phyloP scores from a whole-genome alignment of 352 stramenopile genomes.

The Globisporangium canariense region DNA sequence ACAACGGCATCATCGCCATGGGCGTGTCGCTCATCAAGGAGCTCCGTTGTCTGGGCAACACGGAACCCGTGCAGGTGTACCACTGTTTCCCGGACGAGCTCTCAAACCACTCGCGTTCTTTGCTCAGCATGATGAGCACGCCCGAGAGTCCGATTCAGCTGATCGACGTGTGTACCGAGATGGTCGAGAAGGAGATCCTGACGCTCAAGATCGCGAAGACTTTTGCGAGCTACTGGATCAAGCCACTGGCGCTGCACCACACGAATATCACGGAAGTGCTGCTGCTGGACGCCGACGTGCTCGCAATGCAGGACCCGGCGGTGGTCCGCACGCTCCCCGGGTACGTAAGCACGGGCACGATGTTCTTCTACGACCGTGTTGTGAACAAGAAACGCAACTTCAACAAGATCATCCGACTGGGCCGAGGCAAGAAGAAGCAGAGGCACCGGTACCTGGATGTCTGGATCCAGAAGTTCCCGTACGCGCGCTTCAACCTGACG shows the following conservation, averaged over 20 bases:
- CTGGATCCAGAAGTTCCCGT: conserved; percentile 58
- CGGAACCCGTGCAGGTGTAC: conserved; percentile 43
- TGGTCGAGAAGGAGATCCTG: conserved; percentile 17
- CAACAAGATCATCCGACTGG: conserved; percentile 37
- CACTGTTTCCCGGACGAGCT: conserved; percentile 44
- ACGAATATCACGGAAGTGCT: conserved; percentile 47
- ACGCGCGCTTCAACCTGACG: conserved; percentile 42
- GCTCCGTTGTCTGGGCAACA: conserved; percentile 42
- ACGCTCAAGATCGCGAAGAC: conserved; percentile 39
- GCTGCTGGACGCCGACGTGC: conserved; percentile 45
- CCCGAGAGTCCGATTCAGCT: conserved; percentile 35
- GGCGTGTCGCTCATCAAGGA: conserved; percentile 48
- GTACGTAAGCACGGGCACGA: conserved; percentile 49
- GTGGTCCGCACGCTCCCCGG: conserved; percentile 34
- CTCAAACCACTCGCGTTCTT: conserved; percentile 25
- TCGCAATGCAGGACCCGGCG: conserved; percentile 41
- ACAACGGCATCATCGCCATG: conserved; percentile 37
- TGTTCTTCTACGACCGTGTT: conserved; percentile 75
- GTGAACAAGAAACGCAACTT: conserved; percentile 48
- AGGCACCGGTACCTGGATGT: conserved; percentile 42
- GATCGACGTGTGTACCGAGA: conserved; percentile 39
- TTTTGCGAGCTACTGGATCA: conserved; percentile 55
- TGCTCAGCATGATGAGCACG: conserved; percentile 22
- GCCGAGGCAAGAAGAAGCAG: conserved; percentile 20
- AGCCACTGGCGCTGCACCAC: conserved; percentile 47